phyloP scores from a whole-genome alignment of 2,329 filamentous ascomycete species.

The Pseudocercospora crystallina region DNA sequence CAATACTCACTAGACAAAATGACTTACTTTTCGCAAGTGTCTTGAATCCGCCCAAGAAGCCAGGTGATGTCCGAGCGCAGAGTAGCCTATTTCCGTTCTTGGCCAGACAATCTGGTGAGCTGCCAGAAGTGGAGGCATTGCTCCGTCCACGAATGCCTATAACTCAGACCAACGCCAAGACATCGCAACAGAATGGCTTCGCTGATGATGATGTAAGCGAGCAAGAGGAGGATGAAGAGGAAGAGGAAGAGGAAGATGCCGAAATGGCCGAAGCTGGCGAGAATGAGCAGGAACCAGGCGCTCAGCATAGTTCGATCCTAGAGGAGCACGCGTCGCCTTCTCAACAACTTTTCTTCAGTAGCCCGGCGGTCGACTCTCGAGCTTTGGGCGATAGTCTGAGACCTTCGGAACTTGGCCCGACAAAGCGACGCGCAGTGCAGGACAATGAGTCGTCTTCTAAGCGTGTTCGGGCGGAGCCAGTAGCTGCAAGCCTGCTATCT shows the following conservation, averaged over 20 bases:
- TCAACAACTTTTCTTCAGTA: no score
- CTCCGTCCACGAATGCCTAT: slow-evolving; percentile 54
- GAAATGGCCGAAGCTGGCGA: slow-evolving; percentile 8
- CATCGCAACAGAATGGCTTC: background rate
- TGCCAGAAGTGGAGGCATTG: slow-evolving; percentile 70
- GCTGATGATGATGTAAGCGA: slow-evolving; percentile 5
- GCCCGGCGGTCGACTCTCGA: no score
- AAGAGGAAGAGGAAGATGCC: slow-evolving; percentile 22
- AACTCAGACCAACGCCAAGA: slow-evolving; percentile 19
- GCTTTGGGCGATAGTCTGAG: no score
- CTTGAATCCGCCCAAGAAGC: slow-evolving; percentile 67
- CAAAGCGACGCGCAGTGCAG: no score
- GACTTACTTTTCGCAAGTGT: slow-evolving; percentile 78
- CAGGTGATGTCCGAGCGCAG: slow-evolving; percentile 42
- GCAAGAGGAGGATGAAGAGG: slow-evolving; percentile 19
- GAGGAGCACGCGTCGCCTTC: no score
- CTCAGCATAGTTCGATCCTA: no score
- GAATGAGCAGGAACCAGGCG: slow-evolving; percentile 7
- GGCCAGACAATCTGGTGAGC: slow-evolving; percentile 61
- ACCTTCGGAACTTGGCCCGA: no score
- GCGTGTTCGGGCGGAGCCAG: no score
- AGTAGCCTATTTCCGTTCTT: slow-evolving; percentile 81
- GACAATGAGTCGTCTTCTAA: no score
- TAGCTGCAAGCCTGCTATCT: no score
- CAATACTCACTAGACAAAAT: slow-evolving; percentile 68